phyloP scores from a whole-genome alignment of 129 eudicot genomes.

The Helianthus tuberosus region DNA sequence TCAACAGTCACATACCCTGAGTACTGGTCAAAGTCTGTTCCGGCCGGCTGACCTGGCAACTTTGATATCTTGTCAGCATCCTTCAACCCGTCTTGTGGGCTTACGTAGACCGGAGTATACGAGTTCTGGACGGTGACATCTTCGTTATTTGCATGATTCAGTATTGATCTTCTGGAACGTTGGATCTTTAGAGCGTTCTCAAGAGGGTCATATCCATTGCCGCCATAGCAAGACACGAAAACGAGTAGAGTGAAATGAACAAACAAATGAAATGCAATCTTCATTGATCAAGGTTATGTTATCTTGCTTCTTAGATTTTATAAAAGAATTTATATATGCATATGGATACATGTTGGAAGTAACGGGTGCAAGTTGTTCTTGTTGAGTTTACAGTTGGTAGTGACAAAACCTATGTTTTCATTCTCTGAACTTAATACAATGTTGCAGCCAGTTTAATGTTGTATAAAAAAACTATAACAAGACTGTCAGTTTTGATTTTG shows the following conservation, averaged over 20 bases:
- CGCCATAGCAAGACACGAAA: conserved; percentile 40
- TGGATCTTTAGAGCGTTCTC: conserved; percentile 28
- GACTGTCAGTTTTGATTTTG: not conserved
- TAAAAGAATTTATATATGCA: conserved; percentile 16
- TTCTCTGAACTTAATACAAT: conserved; percentile 24
- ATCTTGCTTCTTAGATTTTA: not conserved
- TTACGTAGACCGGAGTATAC: conserved; percentile 44
- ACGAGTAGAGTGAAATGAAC: conserved; percentile 34
- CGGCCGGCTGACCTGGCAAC: conserved; percentile 71
- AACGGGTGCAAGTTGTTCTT: conserved; percentile 8
- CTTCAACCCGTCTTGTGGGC: conserved; percentile 55
- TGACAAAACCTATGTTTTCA: conserved; percentile 30
- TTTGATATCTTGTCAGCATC: conserved; percentile 51
- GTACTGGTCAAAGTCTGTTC: conserved; percentile 60
- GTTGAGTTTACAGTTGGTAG: conserved; percentile 15
- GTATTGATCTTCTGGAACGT: conserved; percentile 18
- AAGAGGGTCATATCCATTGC: conserved; percentile 43
- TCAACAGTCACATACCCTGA: conserved; percentile 78
- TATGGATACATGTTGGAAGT: conserved; percentile 18
- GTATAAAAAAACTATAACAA: not conserved
- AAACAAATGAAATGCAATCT: conserved; percentile 26
- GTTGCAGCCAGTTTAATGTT: conserved; percentile 16
- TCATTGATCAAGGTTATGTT: conserved; percentile 27
- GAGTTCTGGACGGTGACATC: conserved; percentile 1
- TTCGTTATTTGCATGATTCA: conserved; percentile 3